Evolutionary conservation across 1,284 basidiomycete genomes (phyloP), one percentile per base, ranked within the genome.

Genomic region (Agaricales sp.): DNA sequence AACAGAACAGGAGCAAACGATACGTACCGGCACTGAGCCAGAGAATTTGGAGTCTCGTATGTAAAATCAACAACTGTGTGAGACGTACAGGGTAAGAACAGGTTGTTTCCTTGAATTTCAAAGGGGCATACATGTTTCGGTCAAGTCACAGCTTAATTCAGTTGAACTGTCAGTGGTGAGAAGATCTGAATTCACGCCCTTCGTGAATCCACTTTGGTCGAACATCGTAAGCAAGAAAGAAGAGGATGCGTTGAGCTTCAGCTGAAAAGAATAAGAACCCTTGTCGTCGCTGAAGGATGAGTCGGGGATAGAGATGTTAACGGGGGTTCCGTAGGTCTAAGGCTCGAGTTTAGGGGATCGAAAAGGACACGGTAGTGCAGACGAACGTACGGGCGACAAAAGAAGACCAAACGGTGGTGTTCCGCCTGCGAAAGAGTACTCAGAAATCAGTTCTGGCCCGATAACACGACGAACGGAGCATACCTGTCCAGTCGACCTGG

Each of bases 71-170:
- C 59, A 8, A 57, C 64, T 70, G 53, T 35, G 50, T 39, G 20
- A 22, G 3, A 4, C 43, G 14, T 16, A 23, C 51, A 43, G 47
- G 35, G 43, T 39, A 16, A 20, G 18, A 19, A 48, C 6, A 26
- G n/a, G 25, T 20, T n/a, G 20, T n/a, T 46, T 30, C 22, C 2
- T 45, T 3, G n/a, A 39, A n/a, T 43, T 54, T 23, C 26, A 11
- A 26, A 54, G 52, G 37, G 30, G 61, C 65, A 54, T 51, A 71
- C 69, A 63, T 49, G 70, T 67, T 53, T 66, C 61, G 8, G 68
- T 68, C 0, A 73, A 75, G 54, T 80, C 71, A 60, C 86, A 89
- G n/a, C n/a, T n/a, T n/a, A n/a, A n/a, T n/a, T n/a, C n/a, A n/a
- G n/a, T n/a, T n/a, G n/a, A n/a, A n/a, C n/a, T n/a, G n/a, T n/a